Base-by-base conservation (phyloP, 139 green algal species). In the Chlorella sp. region DNA sequence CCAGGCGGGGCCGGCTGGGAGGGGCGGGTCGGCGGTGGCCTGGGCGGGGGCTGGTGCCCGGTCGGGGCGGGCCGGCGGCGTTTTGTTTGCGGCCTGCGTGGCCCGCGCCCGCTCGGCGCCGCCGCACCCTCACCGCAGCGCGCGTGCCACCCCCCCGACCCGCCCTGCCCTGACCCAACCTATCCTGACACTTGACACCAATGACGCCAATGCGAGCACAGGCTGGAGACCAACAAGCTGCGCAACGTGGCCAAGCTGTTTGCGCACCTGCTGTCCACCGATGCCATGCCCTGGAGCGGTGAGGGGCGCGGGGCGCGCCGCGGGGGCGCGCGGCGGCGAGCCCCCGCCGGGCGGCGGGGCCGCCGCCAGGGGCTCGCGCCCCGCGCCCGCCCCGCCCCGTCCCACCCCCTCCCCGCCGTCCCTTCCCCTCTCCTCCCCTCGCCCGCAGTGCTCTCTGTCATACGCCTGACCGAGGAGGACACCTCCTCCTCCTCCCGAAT, bases 151-250 rank as follows among this genome's bases (percentile, higher is more conserved):
- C n/a, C n/a, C n/a, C n/a, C n/a, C 46, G 14, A 14, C 14, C 56
- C 21, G 27, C 1, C 56, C 56, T 63, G 29, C 23, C 27, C 23
- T 63, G n/a, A n/a, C n/a, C n/a, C n/a, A n/a, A n/a, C n/a, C n/a
- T n/a, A n/a, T n/a, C n/a, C n/a, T n/a, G n/a, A n/a, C n/a, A n/a
- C n/a, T n/a, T n/a, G n/a, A n/a, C n/a, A n/a, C n/a, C n/a, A n/a
- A n/a, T n/a, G n/a, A n/a, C n/a, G n/a, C n/a, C n/a, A n/a, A n/a
- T n/a, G n/a, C n/a, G n/a, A n/a, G n/a, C n/a, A n/a, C 72, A 78
- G 96, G 25, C 90, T 99, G 63, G 96, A 99, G 86, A 99, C 96
- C 71, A 98, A 98, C 91, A 99, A 99, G 93, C 91, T 99, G 75
- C 90, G 96, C 75, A 99, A 99, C 86, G 91, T 97, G 64, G 93